These are phyloP conservation scores for Candida tammaniensis DNA, from an alignment of 805 yeast genomes.

Conservation along the genomic window DNA sequence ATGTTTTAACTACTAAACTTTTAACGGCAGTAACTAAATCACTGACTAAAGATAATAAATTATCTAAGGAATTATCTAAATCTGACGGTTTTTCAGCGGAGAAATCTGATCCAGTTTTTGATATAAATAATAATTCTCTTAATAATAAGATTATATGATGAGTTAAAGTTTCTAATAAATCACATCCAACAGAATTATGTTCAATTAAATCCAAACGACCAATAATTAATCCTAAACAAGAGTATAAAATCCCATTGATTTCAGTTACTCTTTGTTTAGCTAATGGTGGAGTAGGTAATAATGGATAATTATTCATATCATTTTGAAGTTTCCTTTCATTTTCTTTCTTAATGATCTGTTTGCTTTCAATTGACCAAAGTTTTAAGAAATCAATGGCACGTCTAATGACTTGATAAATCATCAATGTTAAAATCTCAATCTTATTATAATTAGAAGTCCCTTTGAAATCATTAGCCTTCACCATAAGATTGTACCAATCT, in stretches of 20 bases:
- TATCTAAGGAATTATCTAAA: constrained; percentile 52
- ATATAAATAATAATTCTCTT: constrained; percentile 60
- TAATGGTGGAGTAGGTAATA: constrained; percentile 53
- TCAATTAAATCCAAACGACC: constrained; percentile 81
- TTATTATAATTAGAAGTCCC: constrained; percentile 58
- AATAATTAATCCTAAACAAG: constrained; percentile 62
- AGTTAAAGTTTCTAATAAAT: constrained; percentile 59
- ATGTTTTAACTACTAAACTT: constrained; percentile 54
- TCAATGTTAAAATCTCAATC: constrained; percentile 57
- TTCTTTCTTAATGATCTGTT: constrained; percentile 38
- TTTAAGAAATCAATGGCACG: constrained; percentile 63
- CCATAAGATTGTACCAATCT: constrained; percentile 78
- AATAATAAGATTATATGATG: constrained; percentile 66
- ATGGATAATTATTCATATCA: constrained; percentile 43
- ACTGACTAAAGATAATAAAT: constrained; percentile 57
- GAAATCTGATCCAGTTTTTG: constrained; percentile 47
- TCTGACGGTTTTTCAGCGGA: constrained; percentile 37
- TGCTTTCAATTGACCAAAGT: constrained; percentile 69
- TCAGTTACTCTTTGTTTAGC: constrained; percentile 65
- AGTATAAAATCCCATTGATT: constrained; percentile 55
- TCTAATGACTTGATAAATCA: constrained; percentile 65
- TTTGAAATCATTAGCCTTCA: constrained; percentile 71
- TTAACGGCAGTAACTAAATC: constrained; percentile 65
- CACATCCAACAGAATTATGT: constrained; percentile 68
- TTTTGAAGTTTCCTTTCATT: constrained; percentile 31